Evolutionary conservation across 2,329 filamentous ascomycete species (phyloP).

Genomic region (Talaromyces piceae): DNA sequence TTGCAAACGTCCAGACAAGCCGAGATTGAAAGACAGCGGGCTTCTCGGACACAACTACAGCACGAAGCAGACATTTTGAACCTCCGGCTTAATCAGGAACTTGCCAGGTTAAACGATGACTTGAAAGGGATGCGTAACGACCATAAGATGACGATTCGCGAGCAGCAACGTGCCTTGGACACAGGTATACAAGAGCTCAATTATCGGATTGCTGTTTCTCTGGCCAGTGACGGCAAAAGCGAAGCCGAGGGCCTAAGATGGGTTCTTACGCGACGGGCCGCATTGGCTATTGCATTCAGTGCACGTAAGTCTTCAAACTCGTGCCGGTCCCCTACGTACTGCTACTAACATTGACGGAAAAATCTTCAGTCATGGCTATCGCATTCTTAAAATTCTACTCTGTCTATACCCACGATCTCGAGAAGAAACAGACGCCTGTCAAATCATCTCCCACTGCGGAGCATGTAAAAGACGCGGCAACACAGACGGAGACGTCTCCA

Average conservation of each 20-base stretch:
- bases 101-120: constrained; percentile 74
- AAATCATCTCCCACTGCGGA: constrained; percentile 25
- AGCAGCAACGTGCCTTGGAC: constrained; percentile 79
- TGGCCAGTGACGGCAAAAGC: constrained; percentile 85
- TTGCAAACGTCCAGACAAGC: constrained; percentile 69
- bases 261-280: constrained; percentile 64
- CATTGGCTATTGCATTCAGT: constrained; percentile 49
- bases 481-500: constrained; percentile 10
- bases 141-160: constrained; percentile 81
- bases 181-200: constrained; percentile 88
- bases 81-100: constrained; percentile 78
- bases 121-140: constrained; percentile 97
- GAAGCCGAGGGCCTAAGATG: constrained; percentile 88
- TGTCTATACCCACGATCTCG: constrained; percentile 28
- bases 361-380: constrained; percentile 42
- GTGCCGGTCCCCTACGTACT: neutral
- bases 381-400: constrained; percentile 40
- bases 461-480: constrained; percentile 13
- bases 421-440: constrained; percentile 26
- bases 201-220: constrained; percentile 85
- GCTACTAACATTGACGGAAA: neutral
- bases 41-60: constrained; percentile 77
- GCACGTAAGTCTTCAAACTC: constrained; percentile 34
- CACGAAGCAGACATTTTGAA: constrained; percentile 91
- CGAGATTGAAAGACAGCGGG: constrained; percentile 72